Evolutionary conservation across 2,329 filamentous ascomycete species (phyloP).

Genomic region (Pyrenochaeta sp.): DNA sequence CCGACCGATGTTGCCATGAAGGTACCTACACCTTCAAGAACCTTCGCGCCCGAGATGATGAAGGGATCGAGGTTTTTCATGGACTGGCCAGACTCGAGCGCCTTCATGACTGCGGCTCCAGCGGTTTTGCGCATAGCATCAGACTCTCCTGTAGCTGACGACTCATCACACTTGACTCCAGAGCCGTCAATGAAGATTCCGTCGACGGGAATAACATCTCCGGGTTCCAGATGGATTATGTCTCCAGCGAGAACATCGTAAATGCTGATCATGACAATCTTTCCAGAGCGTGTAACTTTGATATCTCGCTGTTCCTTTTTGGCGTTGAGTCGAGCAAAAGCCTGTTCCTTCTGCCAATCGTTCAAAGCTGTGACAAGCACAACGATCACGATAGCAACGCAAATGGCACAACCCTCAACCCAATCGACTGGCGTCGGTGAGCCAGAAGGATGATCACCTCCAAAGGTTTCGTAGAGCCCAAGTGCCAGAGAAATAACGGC

Average conservation of each 20-base stretch:
- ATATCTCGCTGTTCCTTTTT: constrained; percentile 48
- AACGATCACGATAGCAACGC: constrained; percentile 47
- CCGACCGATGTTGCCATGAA: constrained; percentile 64
- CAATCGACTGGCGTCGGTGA: constrained; percentile 52
- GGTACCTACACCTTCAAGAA: constrained; percentile 60
- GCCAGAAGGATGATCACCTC: constrained; percentile 52
- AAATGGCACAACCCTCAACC: constrained; percentile 49
- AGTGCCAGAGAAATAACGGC: constrained; percentile 73
- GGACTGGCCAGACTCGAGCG: constrained; percentile 59
- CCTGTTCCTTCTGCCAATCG: constrained; percentile 48
- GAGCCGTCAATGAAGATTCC: constrained; percentile 72
- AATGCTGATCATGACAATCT: constrained; percentile 63
- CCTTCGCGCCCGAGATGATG: constrained; percentile 65
- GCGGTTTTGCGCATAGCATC: constrained; percentile 72
- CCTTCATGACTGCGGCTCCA: constrained; percentile 65
- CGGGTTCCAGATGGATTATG: constrained; percentile 71
- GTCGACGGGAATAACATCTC: constrained; percentile 74
- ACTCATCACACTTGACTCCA: constrained; percentile 74
- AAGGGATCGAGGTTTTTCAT: constrained; percentile 68
- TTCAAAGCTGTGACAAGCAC: constrained; percentile 48
- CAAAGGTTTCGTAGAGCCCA: constrained; percentile 72
- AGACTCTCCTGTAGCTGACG: constrained; percentile 75
- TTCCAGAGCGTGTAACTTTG: constrained; percentile 67
- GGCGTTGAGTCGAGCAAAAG: constrained; percentile 43
- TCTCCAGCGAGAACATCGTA: constrained; percentile 73